Base-by-base conservation (phyloP, 2,329 filamentous ascomycete species). In the Nemania sp. region DNA sequence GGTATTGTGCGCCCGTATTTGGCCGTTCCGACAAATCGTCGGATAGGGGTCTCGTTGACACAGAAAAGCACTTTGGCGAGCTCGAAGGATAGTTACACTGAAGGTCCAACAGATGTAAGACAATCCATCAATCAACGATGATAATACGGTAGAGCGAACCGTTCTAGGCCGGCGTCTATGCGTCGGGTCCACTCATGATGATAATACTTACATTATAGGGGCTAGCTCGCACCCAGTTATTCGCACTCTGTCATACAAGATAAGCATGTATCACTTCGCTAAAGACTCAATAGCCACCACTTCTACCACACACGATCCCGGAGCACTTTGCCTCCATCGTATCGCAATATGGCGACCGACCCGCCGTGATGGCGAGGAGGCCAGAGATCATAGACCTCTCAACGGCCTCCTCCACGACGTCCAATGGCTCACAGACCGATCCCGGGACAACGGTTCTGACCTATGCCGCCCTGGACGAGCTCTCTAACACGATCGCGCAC, bases 401-500 rank as follows among this genome's bases (percentile, higher is more conserved):
- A 14, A 56, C 59, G 14, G 53, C 66, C 6, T 58, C 65, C 19
- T 42, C 43, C 1, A 52, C 47, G 6, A 57, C 46, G 5, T 26
- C 47, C 15, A 22, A 26, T 3, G 28, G 11, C 17, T 42, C 14
- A 15, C 24, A 19, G 7, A 14, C 5, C 61, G 26, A 86, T 1
- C 77, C 75, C 41, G 75, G 85, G 54, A 90, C 94, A 64, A 82
- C 80, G 2, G 78, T 76, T 1, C 76, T 95, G 51, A 93, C 86
- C 0, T 97, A 96, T 70, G 75, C 84, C 44, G 78, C 78, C 5
- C 82, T 99, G 8, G 90, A 97, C 69, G 73, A 79, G 2, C 79
- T 83, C 53, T 96, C 91, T 59, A 93, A 91, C 75, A 77, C 80
- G 2, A 76, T 96, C 7, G 91, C 91, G 1, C 76, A 80, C 45